Percentiles rank a stretch among this genome's conserved stretches.
Conservation (phyloP, 805 yeast genomes). For the Candida sonorensis region DNA sequence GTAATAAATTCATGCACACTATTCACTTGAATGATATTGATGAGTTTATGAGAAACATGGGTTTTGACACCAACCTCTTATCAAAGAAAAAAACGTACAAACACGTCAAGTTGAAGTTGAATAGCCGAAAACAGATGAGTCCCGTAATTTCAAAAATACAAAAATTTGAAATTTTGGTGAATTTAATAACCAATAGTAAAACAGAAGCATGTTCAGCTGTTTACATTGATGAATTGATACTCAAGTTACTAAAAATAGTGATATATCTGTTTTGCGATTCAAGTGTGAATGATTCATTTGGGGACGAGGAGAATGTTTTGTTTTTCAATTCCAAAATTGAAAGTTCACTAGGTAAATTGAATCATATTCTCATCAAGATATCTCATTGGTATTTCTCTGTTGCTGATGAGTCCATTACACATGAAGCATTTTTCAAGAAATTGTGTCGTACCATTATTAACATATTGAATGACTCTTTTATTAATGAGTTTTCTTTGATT, state of each 20-base stretch:
- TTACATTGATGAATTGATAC: background rate
- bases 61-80: constrained; percentile 2
- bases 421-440: background rate
- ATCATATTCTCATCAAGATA: constrained; percentile 6
- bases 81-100: background rate
- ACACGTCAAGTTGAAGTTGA: constrained; percentile 2
- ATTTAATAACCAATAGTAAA: constrained; percentile 1
- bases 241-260: background rate
- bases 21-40: no score
- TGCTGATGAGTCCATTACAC: background rate
- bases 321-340: constrained; percentile 2
- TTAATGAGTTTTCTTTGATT: constrained; percentile 4
- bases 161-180: constrained; percentile 7
- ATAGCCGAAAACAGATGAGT: constrained; percentile 7
- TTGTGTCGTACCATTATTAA: constrained; percentile 2
- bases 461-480: constrained; percentile 3
- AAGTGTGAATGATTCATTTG: constrained; percentile 8
- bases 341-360: constrained; percentile 9
- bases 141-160: constrained; percentile 7
- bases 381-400: constrained; percentile 5
- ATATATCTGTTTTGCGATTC: constrained; percentile 5
- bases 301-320: constrained; percentile 5
- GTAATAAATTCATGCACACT: no score
- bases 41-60: constrained; percentile 4
- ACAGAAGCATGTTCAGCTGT: background rate